Conservation (phyloP, 495 filamentous ascomycete species). For the Aspergillus heteromorphus region DNA sequence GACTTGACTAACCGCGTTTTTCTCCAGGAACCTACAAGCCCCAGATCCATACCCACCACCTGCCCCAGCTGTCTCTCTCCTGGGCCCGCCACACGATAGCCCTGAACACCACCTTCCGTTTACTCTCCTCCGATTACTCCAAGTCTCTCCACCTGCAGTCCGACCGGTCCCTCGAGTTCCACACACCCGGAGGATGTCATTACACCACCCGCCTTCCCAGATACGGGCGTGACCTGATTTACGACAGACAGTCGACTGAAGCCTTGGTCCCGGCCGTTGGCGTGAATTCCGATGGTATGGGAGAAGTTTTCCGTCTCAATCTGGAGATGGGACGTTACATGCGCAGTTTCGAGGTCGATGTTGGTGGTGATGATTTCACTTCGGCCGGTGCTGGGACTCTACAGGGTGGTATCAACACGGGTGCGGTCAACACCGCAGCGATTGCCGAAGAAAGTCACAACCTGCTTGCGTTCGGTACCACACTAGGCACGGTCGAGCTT, state of each 20-base stretch:
- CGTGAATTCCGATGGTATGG: slow-evolving; percentile 72
- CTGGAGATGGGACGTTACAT: slow-evolving; percentile 88
- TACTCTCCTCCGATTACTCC: slow-evolving; percentile 90
- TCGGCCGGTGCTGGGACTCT: slow-evolving; percentile 60
- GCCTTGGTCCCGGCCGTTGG: slow-evolving; percentile 84
- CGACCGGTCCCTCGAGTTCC: slow-evolving; percentile 89
- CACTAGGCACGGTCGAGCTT: slow-evolving; percentile 89
- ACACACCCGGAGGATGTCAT: slow-evolving; percentile 84
- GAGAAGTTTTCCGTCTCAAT: slow-evolving; percentile 90
- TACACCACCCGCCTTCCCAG: slow-evolving; percentile 82
- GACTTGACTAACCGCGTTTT: slow-evolving; percentile 15
- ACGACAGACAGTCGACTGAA: slow-evolving; percentile 80
- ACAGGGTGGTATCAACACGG: slow-evolving; percentile 76
- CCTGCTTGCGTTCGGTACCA: slow-evolving; percentile 91
- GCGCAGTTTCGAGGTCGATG: slow-evolving; percentile 73
- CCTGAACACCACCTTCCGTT: slow-evolving; percentile 87
- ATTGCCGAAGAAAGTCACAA: slow-evolving; percentile 90
- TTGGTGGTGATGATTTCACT: slow-evolving; percentile 71
- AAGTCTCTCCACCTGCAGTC: slow-evolving; percentile 92
- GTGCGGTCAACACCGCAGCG: slow-evolving; percentile 82
- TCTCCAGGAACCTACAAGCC: slow-evolving; percentile 78
- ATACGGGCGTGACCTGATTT: slow-evolving; percentile 86
- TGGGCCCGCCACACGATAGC: slow-evolving; percentile 89
- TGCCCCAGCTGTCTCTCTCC: slow-evolving; percentile 87
- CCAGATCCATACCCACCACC: slow-evolving; percentile 91